Evolutionary conservation across 176 grass and related monocot species (phyloP), one percentile per base, ranked within the genome.

Genomic region (Oryza officinalis): DNA sequence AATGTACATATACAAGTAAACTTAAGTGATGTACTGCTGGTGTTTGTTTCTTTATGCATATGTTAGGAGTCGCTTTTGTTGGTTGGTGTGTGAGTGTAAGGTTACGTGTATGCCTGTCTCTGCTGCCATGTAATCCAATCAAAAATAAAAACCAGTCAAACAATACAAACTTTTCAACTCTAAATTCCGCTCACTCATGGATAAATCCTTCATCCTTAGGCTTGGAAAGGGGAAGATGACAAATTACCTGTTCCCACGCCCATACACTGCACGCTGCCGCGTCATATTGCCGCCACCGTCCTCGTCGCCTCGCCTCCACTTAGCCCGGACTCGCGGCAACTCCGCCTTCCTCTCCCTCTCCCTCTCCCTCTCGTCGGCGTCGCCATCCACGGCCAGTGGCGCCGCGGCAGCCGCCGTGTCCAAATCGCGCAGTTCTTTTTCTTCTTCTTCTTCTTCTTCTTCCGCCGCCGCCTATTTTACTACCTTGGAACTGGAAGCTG

Each of bases 311-410:
- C 46, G 46, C 14, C 46, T 49, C 46, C 46, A 15, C 46, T 49
- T 14, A 13, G 3, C 46, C 6, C 30, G 30, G 44, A 13, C 44
- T 47, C n/a, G n/a, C 33, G 6, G 33, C 33, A 5, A 35, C 33
- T 4, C 33, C 33, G 33, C 5, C 33, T 35, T 35, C 33, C 33
- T 20, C 15, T 50, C 73, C 5, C 33, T 4, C 5, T 18, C 15
- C 6, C 14, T 44, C 1, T 4, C 2, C 37, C 14, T 13, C 27
- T 30, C 33, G 65, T 70, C 4, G 54, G 11, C 52, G 40, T 87
- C 66, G 72, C 74, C 74, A 17, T 79, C 85, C 85, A 35, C 33
- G 33, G 32, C 46, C 46, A 1, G 47, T 50, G 1, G 47, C 76
- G 1, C 23, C 41, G 44, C 23, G 10, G 4, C 12, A 20, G 28